These are phyloP conservation scores for Paraconiothyrium brasiliense DNA, from an alignment of 2,329 filamentous ascomycete genomes.

Conservation along the genomic window DNA sequence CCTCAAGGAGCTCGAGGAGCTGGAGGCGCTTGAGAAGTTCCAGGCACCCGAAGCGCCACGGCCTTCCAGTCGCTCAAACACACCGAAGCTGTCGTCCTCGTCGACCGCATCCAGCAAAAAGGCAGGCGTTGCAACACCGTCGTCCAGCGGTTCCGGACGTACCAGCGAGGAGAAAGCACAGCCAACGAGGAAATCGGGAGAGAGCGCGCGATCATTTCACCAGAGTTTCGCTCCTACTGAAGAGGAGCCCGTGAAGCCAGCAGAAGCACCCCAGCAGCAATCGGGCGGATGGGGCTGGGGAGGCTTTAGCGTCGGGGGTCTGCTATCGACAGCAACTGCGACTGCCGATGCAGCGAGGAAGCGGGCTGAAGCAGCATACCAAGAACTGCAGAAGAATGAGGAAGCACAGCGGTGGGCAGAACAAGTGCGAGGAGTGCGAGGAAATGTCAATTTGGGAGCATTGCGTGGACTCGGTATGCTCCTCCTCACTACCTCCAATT, in stretches of 20 bases:
- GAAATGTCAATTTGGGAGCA: constrained; percentile 87
- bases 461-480: constrained; percentile 76
- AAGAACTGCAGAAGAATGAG: constrained; percentile 94
- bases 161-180: constrained; percentile 69
- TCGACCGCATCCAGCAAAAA: constrained; percentile 53
- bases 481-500: background rate
- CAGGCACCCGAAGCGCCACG: constrained; percentile 66
- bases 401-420: constrained; percentile 97
- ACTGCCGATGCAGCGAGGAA: constrained; percentile 87
- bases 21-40: constrained; percentile 62
- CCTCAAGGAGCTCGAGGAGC: constrained; percentile 85
- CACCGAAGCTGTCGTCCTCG: constrained; percentile 71
- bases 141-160: constrained; percentile 51
- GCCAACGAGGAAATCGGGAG: constrained; percentile 74
- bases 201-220: constrained; percentile 77
- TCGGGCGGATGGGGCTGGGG: constrained; percentile 68
- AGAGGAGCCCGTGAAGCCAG: constrained; percentile 51
- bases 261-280: constrained; percentile 62
- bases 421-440: constrained; percentile 87
- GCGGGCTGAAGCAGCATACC: constrained; percentile 90
- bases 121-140: constrained; percentile 47
- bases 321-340: constrained; percentile 81
- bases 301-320: constrained; percentile 29
- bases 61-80: constrained; percentile 75
- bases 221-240: constrained; percentile 74